Base-by-base conservation (phyloP, 192 early-diverging fungal species). In the Coemansia sp. region DNA sequence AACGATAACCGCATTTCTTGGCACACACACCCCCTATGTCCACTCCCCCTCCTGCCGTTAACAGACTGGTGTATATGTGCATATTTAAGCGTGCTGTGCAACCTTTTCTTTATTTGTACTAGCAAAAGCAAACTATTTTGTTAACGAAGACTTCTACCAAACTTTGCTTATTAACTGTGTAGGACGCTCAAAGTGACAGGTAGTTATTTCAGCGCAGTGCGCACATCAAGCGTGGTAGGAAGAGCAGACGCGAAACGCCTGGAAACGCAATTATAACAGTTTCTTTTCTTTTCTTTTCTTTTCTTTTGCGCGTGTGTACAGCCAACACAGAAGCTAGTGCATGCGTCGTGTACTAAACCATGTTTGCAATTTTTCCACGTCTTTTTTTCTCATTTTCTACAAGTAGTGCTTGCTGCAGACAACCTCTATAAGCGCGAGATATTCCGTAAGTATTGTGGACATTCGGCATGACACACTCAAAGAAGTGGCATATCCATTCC, bases 391-490 rank as follows among this genome's bases (percentile, higher is more conserved):
- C 0, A 22, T 40, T 54, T 20, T 31, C 48, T 29, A 17, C n/a
- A 17, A 68, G 61, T 82, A 82, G 79, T 98, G 50, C 90, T 98
- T 70, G 92, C 94, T 34, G 96, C 95, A 12, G 93, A 95, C 80
- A 89, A 91, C 61, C 86, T 98, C 60, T 86, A 88, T 80, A 96
- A 95, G 76, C 89, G 91, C 58, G 95, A 98, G 75, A 77, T 96
- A 16, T 96, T 96, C 69, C 88, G 79, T 82, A 82, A 82, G 79
- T 82, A 62, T 22, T 18, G 20, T 28, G 25, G 50, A 22, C 50
- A 52, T 45, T 45, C 11, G 42, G 3, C 5, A 45, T 11, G 42
- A 45, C 42, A 3, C 3, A 16, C 5, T 45, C 3, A 11, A 2
- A 2, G 42, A 3, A 14, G 42, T 14, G 11, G 2, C 10, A 45